Conservation (phyloP, 257 asterid species). For the Nicotiana benthamiana region DNA sequence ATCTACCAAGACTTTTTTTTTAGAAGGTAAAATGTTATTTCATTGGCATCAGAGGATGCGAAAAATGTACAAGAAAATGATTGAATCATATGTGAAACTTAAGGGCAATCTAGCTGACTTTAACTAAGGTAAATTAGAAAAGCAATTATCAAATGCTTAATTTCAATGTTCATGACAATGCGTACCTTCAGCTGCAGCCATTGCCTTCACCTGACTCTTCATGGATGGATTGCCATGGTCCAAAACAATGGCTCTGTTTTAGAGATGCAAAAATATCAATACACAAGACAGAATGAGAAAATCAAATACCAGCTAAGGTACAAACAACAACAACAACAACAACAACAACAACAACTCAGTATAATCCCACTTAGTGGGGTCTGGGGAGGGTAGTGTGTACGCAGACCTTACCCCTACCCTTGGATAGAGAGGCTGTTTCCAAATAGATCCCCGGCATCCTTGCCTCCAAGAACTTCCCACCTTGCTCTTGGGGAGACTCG, state of each 20-base stretch:
- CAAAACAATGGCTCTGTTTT: constrained; percentile 76
- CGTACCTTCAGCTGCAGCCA: constrained; percentile 83
- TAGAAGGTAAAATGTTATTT: neutral
- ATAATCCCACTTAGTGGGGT: too few species aligned
- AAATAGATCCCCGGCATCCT: too few species aligned
- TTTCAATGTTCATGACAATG: neutral
- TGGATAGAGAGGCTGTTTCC: too few species aligned
- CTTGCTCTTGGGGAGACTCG: too few species aligned
- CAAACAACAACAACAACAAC: too few species aligned
- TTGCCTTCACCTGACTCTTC: constrained; percentile 68
- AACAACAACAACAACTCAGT: too few species aligned
- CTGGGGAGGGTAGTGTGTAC: too few species aligned
- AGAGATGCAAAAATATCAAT: constrained; percentile 17
- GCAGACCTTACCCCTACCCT: too few species aligned
- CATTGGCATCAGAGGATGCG: neutral
- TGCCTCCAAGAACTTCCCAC: too few species aligned
- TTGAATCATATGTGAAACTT: neutral
- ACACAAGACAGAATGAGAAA: neutral
- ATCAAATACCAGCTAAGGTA: neutral
- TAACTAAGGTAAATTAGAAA: neutral
- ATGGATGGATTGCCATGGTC: constrained; percentile 68
- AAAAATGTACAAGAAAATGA: neutral
- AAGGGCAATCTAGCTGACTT: neutral
- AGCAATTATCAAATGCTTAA: neutral
- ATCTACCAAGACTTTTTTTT: neutral